A percentile compares a stretch with the other conserved stretches of the same genome.
Evolutionary conservation across 176 grass and related monocot species (phyloP).

Genomic region (Juncus effusus): DNA sequence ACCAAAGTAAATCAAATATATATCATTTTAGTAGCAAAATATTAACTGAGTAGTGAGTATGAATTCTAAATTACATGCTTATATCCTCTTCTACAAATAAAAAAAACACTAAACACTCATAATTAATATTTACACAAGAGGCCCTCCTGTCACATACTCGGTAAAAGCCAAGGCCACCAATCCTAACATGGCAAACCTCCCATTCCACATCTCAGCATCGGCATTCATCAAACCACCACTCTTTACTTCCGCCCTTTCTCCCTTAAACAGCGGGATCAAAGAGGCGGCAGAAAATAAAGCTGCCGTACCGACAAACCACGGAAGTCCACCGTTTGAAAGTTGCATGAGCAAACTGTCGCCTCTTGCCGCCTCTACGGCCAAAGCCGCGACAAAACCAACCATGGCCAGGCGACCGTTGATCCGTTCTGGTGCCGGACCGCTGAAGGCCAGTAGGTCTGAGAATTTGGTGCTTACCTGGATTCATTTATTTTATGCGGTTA

Average conservation of each 20-base stretch:
- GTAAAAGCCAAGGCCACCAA: constrained; percentile 62
- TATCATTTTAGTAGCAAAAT: neutral
- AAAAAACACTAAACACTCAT: neutral
- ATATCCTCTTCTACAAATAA: neutral
- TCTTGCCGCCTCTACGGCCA: constrained; percentile 46
- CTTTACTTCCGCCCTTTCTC: constrained; percentile 35
- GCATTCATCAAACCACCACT: constrained; percentile 27
- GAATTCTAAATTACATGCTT: neutral
- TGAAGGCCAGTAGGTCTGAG: constrained; percentile 59
- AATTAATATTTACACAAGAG: constrained; percentile 34
- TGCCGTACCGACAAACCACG: constrained; percentile 40
- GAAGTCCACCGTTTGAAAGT: constrained; percentile 29
- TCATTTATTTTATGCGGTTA: neutral
- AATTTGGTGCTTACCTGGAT: constrained; percentile 24
- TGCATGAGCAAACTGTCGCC: constrained; percentile 38
- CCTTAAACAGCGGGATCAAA: constrained; percentile 47
- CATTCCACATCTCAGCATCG: constrained; percentile 78
- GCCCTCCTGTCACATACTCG: constrained; percentile 60
- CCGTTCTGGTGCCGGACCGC: constrained; percentile 54
- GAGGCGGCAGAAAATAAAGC: constrained; percentile 44
- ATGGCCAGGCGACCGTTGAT: constrained; percentile 72
- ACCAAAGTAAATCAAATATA: no score
- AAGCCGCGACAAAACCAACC: constrained; percentile 60
- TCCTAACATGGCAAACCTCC: constrained; percentile 61
- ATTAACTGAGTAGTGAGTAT: no score